Percentiles rank a stretch among this genome's conserved stretches.
Conservation (phyloP, 2,329 filamentous ascomycete genomes). For the Scedosporium aurantiacum region DNA sequence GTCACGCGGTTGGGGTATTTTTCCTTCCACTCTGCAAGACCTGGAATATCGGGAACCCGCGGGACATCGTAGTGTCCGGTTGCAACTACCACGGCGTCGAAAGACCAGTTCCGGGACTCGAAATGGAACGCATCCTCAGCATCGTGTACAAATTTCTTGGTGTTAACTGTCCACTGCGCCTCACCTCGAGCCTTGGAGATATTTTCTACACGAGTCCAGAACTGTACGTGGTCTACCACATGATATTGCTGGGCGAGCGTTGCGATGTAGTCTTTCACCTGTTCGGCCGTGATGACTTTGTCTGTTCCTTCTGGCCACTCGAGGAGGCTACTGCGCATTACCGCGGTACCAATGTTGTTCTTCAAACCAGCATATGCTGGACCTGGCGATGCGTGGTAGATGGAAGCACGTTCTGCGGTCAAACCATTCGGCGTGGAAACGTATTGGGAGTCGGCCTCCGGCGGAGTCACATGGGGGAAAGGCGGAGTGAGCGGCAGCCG, state of each 20-base stretch:
- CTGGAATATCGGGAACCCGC: constrained; percentile 47
- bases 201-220: constrained; percentile 48
- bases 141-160: constrained; percentile 27
- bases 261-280: constrained; percentile 50
- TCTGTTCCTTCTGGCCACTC: constrained; percentile 48
- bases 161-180: not conserved
- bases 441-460: constrained; percentile 15
- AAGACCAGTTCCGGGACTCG: constrained; percentile 22
- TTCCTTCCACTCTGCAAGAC: constrained; percentile 46
- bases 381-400: constrained; percentile 14
- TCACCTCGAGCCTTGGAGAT: constrained; percentile 27
- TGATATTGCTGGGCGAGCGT: constrained; percentile 28
- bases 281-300: constrained; percentile 45
- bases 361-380: constrained; percentile 50
- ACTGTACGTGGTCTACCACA: constrained; percentile 30
- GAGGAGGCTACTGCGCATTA: constrained; percentile 31
- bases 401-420: not conserved
- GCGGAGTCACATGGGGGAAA: constrained; percentile 21
- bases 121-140: constrained; percentile 14
- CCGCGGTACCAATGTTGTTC: constrained; percentile 62
- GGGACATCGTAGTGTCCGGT: constrained; percentile 58
- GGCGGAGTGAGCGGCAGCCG: constrained; percentile 17
- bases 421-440: not conserved
- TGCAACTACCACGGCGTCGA: constrained; percentile 57
- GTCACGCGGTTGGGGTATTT: constrained; percentile 40